phyloP scores from a whole-genome alignment of 148 eudicot species.

The Suaeda aralocaspica region DNA sequence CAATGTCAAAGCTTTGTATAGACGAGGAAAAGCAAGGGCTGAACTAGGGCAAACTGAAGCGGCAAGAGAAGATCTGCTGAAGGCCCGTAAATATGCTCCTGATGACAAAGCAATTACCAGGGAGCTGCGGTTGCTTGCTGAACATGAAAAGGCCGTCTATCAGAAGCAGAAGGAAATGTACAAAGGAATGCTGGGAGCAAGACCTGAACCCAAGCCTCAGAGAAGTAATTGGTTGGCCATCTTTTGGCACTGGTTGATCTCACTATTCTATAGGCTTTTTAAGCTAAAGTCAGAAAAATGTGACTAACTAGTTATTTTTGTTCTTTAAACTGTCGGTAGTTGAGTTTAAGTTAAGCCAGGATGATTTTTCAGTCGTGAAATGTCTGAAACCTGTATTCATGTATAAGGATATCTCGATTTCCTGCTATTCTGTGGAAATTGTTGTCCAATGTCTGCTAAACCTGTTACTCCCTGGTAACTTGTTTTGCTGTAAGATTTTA shows the following conservation, averaged over 20 bases:
- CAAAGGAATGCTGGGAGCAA: constrained; percentile 82
- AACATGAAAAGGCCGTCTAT: constrained; percentile 47
- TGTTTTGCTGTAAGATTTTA: neutral
- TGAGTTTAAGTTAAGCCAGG: neutral
- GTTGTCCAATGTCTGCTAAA: neutral
- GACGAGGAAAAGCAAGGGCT: constrained; percentile 87
- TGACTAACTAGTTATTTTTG: constrained; percentile 27
- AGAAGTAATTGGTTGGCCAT: constrained; percentile 43
- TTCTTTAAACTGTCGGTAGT: neutral
- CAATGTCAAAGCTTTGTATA: constrained; percentile 80
- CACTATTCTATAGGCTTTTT: constrained; percentile 52
- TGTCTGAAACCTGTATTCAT: neutral
- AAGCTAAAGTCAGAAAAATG: constrained; percentile 41
- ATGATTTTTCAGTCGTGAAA: neutral
- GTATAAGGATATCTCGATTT: neutral
- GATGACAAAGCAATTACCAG: constrained; percentile 70
- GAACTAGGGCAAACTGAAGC: constrained; percentile 96
- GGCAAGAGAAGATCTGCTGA: constrained; percentile 80
- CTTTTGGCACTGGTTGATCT: constrained; percentile 74
- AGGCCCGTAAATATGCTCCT: constrained; percentile 78
- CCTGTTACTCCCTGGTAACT: neutral
- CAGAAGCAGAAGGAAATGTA: constrained; percentile 62
- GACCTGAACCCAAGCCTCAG: constrained; percentile 69
- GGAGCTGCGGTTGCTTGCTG: constrained; percentile 69
- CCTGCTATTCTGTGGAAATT: constrained; percentile 1